Base-by-base conservation (phyloP, 2,329 filamentous ascomycete genomes). In the Fusarium sp. region DNA sequence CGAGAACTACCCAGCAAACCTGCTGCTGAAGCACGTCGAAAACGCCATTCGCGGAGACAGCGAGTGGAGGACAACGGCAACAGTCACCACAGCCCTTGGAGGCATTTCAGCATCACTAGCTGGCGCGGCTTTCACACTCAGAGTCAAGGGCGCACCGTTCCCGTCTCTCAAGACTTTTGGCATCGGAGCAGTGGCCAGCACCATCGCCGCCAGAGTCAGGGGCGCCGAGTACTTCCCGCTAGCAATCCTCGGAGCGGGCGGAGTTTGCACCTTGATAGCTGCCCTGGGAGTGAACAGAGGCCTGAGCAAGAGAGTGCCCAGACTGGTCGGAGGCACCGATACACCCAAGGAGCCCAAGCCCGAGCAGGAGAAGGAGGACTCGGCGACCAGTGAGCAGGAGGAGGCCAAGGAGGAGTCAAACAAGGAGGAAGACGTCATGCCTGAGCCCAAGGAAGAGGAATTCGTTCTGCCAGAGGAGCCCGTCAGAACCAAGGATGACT, bases 31-130 rank as follows among this genome's bases (percentile, higher is more conserved):
- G 26, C 59, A 68, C 3, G 65, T 68, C 6, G 65, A 62, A 15
- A 67, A 67, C 15, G 51, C 45, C 7, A 43, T 59, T 1, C 65
- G 65, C 2, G 24, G 48, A 11, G 65, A 68, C 5, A 67, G 65
- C 9, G 54, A 59, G 10, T 67, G 65, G 65, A 67, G 68, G 46
- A 68, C 59, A 12, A 40, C 65, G 6, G 65, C 65, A 0, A 68
- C 65, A 26, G 65, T 65, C 26, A 39, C 64, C 47, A 67, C 65
- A 43, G 61, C 65, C 3, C 23, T 68, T 1, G 60, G 65, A 8
- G 65, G 65, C 7, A 2, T 67, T 10, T 50, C 65, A 36, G 65
- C 65, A 26, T 68, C 65, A 26, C 28, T 68, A 21, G 65, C 44
- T 1, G 65, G 59, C 9, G 50, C 62, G 1, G 62, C 64, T 11